Evolutionary conservation across 2,329 filamentous ascomycete species (phyloP).

Genomic region (Juglanconis sp.): DNA sequence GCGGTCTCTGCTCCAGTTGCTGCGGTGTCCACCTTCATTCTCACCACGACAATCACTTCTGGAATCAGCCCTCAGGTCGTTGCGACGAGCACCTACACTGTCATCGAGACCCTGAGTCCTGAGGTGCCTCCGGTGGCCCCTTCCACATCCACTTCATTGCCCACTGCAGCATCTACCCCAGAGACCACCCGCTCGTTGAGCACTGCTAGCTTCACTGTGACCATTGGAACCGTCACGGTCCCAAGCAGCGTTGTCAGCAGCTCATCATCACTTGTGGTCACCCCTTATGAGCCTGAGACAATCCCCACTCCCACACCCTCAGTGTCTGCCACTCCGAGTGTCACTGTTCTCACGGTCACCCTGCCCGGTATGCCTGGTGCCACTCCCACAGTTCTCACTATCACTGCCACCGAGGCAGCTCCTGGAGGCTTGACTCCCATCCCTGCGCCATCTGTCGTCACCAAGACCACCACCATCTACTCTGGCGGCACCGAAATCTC

Average conservation of each 20-base stretch:
- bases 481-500: slow-evolving; percentile 15
- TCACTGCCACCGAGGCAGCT: slow-evolving; percentile 10
- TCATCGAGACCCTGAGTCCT: slow-evolving; percentile 12
- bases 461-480: slow-evolving; percentile 1
- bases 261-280: background rate
- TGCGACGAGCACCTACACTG: slow-evolving; percentile 17
- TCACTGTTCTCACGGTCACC: slow-evolving; percentile 11
- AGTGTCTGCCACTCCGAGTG: background rate
- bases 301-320: background rate
- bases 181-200: slow-evolving; percentile 5
- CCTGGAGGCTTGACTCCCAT: background rate
- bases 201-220: slow-evolving; percentile 23
- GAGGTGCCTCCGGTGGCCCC: background rate
- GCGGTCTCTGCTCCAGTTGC: slow-evolving; percentile 7
- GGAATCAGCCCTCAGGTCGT: slow-evolving; percentile 17
- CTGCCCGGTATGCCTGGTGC: slow-evolving; percentile 11
- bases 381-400: slow-evolving; percentile 8
- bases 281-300: background rate
- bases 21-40: slow-evolving; percentile 13
- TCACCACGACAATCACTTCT: slow-evolving; percentile 19
- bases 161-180: background rate
- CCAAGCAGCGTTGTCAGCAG: background rate
- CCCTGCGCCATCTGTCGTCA: background rate
- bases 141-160: background rate
- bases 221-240: slow-evolving; percentile 10